phyloP scores from a whole-genome alignment of 805 yeast genomes.

The Wickerhamomyces queroliae region DNA sequence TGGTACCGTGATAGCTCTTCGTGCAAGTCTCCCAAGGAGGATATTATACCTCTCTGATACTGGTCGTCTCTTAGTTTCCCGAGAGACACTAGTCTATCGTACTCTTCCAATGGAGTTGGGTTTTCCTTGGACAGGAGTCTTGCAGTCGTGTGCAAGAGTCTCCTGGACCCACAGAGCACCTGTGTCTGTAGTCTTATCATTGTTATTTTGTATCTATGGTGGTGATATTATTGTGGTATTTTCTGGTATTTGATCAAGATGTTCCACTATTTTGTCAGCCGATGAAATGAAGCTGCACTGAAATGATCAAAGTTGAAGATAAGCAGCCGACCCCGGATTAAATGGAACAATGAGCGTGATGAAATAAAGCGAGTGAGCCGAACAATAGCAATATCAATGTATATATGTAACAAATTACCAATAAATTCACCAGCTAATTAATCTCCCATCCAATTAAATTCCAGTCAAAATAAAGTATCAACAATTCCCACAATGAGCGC shows the following conservation, averaged over 20 bases:
- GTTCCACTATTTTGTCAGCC: no score
- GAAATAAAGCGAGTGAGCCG: no score
- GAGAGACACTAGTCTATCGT: constrained; percentile 39
- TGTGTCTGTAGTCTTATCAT: neutral
- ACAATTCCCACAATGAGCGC: no score
- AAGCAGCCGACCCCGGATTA: neutral
- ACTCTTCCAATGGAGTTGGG: constrained; percentile 44
- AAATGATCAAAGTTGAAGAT: no score
- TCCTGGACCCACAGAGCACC: constrained; percentile 1
- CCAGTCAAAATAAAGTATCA: no score
- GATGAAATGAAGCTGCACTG: no score
- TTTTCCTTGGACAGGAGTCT: constrained; percentile 6
- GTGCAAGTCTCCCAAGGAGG: constrained; percentile 56
- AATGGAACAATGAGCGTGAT: neutral
- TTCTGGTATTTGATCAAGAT: no score
- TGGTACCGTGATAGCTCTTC: constrained; percentile 43
- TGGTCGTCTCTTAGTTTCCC: constrained; percentile 65
- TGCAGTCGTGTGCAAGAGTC: constrained; percentile 6
- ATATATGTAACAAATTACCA: neutral
- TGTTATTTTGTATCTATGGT: no score
- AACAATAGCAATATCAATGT: neutral
- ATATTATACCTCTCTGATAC: constrained; percentile 71
- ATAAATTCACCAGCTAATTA: neutral
- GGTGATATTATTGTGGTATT: no score
- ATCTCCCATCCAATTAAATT: no score